Evolutionary conservation across 176 grass and related monocot genomes (phyloP).

Genomic region (Hyparrhenia diplandra): DNA sequence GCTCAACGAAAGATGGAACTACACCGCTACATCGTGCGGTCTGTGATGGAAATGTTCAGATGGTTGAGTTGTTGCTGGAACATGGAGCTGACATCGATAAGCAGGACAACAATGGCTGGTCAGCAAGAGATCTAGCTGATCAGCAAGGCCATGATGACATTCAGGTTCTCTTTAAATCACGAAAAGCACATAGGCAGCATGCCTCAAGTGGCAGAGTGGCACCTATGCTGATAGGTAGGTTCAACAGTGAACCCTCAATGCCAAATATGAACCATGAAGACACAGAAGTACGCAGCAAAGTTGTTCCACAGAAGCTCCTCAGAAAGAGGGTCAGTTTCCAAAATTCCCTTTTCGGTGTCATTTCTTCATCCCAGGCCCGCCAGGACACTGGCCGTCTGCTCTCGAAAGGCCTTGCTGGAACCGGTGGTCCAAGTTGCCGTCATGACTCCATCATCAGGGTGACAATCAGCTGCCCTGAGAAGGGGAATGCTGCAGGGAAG

Average conservation of each 20-base stretch:
- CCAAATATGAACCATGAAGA: slow-evolving; percentile 28
- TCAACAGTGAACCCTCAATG: slow-evolving; percentile 64
- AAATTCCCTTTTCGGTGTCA: slow-evolving; percentile 77
- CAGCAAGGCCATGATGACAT: slow-evolving; percentile 88
- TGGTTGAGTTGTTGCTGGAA: slow-evolving; percentile 65
- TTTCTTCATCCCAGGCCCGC: slow-evolving; percentile 46
- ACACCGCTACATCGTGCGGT: slow-evolving; percentile 75
- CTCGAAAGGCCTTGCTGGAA: slow-evolving; percentile 15
- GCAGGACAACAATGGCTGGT: slow-evolving; percentile 53
- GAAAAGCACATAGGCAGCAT: background rate
- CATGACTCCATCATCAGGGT: slow-evolving; percentile 30
- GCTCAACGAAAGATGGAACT: slow-evolving; percentile 49
- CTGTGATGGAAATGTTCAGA: slow-evolving; percentile 57
- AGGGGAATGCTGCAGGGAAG: slow-evolving; percentile 38
- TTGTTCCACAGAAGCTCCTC: slow-evolving; percentile 21
- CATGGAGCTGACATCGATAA: slow-evolving; percentile 54
- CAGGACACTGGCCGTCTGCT: slow-evolving; percentile 1
- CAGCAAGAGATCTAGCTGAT: slow-evolving; percentile 61
- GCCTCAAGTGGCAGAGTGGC: background rate
- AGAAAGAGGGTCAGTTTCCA: slow-evolving; percentile 60
- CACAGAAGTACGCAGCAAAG: background rate
- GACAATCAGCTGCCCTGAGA: slow-evolving; percentile 72
- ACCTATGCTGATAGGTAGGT: slow-evolving; percentile 39
- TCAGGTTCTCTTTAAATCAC: slow-evolving; percentile 49
- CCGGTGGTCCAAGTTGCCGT: background rate